Evolutionary conservation across 805 yeast genomes (phyloP), one percentile per base, ranked within the genome.

Genomic region (Clavispora asparagi): DNA sequence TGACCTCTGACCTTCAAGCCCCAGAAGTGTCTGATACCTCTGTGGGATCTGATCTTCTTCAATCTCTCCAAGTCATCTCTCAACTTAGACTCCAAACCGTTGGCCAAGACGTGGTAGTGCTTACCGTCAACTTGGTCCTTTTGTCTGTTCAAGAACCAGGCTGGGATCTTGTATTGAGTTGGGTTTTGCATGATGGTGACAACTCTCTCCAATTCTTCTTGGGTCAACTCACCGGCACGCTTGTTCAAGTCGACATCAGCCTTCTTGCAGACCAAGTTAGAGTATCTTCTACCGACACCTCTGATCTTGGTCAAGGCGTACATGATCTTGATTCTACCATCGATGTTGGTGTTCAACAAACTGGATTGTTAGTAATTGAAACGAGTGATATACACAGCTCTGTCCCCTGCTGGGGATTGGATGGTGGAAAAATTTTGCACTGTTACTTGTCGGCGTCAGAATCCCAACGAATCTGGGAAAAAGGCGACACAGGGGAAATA

Each of bases 1-100:
- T 94, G 99, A 82, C 99, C 99, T 85, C 99, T 90, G 78, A 95
- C 99, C 83, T 94, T 94, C 76, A 94, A 82, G 76, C 97, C 97
- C 98, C 97, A 94, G 92, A 85, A 91, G 84, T 94, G 99, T 86
- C 99, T 90, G 78, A 94, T 86, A 92, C 99, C 99, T 81, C 98
- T 85, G 94, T 94, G 99, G 72, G 98, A 82, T 85, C 99, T 95
- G 87, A 95, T 94, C 82, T 94, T 94, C 96, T 95, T 95, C 79
- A 94, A 83, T 85, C 98, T 92, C 83, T 94, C 99, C 77, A 94
- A 83, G 74, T 94, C 99, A 74, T 94, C 99, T 88, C 99, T 94
- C 78, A 94, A 87, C 82, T 94, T 94, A 68, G 96, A 87, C 82
- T 95, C 99, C 77, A 94, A 82, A 84, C 88, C 88, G 92, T 94